Percentiles rank a stretch among this genome's conserved stretches.
Evolutionary conservation across 306 rosid genomes (phyloP).

Genomic region (Cucurbita pepo): DNA sequence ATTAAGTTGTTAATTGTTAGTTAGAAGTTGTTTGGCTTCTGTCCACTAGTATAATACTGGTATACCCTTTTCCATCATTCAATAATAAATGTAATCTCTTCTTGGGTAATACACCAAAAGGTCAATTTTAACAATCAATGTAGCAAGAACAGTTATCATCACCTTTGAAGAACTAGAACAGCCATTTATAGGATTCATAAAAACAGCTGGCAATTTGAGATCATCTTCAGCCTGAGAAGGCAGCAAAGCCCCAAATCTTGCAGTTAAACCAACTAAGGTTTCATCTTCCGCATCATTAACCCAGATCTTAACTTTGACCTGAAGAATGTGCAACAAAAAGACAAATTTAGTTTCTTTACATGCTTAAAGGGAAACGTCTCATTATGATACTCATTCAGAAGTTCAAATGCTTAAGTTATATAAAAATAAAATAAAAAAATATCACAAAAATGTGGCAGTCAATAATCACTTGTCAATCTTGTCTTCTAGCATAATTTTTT

Average conservation of each 20-base stretch:
- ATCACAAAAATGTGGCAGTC: neutral
- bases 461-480: neutral
- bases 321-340: conserved; percentile 2
- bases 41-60: too few relatives aligned
- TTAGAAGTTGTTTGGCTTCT: neutral
- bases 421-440: neutral
- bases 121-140: neutral
- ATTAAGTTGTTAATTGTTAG: neutral
- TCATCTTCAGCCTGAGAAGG: conserved; percentile 24
- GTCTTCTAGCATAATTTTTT: neutral
- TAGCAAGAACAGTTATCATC: neutral
- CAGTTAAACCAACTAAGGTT: conserved; percentile 34
- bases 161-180: conserved; percentile 60
- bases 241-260: conserved; percentile 51
- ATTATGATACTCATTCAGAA: neutral
- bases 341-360: neutral
- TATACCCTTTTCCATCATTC: neutral
- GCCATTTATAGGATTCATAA: conserved; percentile 41
- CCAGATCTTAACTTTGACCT: conserved; percentile 66
- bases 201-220: conserved; percentile 26
- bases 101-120: neutral
- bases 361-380: neutral
- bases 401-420: neutral
- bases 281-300: conserved; percentile 30
- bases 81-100: neutral